Evolutionary conservation across 805 yeast genomes (phyloP), one percentile per base, ranked within the genome.

Genomic region (Lipomyces chichibuensis): DNA sequence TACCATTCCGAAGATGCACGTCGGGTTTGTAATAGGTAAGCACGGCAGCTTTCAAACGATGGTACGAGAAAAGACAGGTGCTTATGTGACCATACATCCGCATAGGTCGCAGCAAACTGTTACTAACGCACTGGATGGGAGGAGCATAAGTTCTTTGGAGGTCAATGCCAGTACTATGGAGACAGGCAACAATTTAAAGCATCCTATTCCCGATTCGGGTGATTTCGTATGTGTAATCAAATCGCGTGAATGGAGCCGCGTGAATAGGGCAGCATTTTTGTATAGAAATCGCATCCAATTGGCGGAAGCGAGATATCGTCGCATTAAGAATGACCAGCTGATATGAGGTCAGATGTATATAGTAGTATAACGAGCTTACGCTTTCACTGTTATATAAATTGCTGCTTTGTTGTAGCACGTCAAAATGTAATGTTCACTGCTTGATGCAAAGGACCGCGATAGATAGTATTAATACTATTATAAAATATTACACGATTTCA

Each of bases 271-370:
- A 7, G 49, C 49, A 43, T 43, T 43, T 43, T 17, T 43, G 49
- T 43, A 43, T 8, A 43, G 8, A 43, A 43, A 43, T 43, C 49
- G 49, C 23, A 43, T 43, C 7, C 20, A 43, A 7, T 43, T 43
- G 49, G 49, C 49, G 49, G 49, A 43, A n/a, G 49, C 49, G 49
- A 43, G 49, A n/a, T 43, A 43, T 43, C 49, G 49, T 43, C 49
- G 49, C 20, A 17, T 43, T 6, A 43, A 43, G 9, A 43, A 43
- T n/a, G 49, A 43, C 23, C 49, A 43, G 49, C 20, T 43, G 49
- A 43, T 43, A 43, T 43, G 14, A n/a, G 8, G 14, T 7, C 49
- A 43, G 43, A 37, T 37, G 43, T 37, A 13, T 37, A 37, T 14
- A 14, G 43, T 29, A 37, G 3, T 37, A 37, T n/a, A 37, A 14